Evolutionary conservation across 2,329 filamentous ascomycete species (phyloP), one percentile per base, ranked within the genome.

Genomic region (Aschersonia sp.): DNA sequence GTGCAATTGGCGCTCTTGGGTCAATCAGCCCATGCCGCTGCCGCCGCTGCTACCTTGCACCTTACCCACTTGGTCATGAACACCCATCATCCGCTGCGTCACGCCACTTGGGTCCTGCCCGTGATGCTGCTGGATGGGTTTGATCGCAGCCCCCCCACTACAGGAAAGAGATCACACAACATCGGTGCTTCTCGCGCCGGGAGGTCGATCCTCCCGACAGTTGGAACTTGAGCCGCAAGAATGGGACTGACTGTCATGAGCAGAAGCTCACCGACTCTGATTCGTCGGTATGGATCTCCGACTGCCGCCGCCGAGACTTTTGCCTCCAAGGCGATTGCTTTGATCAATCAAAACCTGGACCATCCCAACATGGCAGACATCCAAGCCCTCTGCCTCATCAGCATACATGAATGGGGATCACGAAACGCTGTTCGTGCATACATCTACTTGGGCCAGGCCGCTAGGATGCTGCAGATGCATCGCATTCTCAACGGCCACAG

Each of bases 391-490:
- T 79, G 76, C 61, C 67, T 80, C 47, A 63, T 80, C 53, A 73
- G 78, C 53, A 76, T 80, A 46, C 76, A 80, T 54, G 76, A 80
- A 62, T 80, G 76, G 76, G 76, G 76, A 44, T 73, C 72, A 49
- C 65, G 76, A 42, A 79, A 78, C 58, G 76, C 76, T 39, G 74
- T 80, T 32, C 74, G 76, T 14, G 76, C 76, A 51, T 80, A 80
- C 66, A 73, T 78, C 58, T 79, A 79, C 57, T 68, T 80, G 30
- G 76, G 76, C 52, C 76, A 79, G 57, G 76, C 76, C 33, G 71
- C 75, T n/a, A 73, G 76, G 50, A 79, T 80, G 75, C 69, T 76
- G 33, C 76, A 80, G 63, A 80, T 80, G 76, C 78, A 74, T 55
- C 70, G 75, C 52, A 73, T 80, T 48, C 69, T 79, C 43, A 73